Evolutionary conservation across 139 green algal species (phyloP).

Genomic region (Micractinium sp.): DNA sequence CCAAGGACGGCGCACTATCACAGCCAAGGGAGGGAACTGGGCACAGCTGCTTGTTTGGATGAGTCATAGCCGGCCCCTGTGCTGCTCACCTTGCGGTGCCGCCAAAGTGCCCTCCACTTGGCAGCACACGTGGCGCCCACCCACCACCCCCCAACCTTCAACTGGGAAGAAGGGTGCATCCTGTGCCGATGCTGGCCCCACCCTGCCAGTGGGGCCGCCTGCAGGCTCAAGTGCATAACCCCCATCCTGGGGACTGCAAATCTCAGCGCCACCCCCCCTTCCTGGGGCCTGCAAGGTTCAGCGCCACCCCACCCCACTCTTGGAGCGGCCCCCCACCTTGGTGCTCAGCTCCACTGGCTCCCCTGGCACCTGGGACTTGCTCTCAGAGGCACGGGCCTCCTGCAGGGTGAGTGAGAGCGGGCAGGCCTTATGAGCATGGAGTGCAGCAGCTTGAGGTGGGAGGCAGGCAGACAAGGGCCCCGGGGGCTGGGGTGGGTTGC

Average conservation of each 20-base stretch:
- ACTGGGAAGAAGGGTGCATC: too few relatives aligned
- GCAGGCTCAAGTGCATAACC: too few relatives aligned
- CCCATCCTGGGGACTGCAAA: too few relatives aligned
- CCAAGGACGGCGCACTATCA: too few relatives aligned
- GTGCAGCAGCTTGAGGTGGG: too few relatives aligned
- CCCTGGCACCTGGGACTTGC: slow-evolving; percentile 28
- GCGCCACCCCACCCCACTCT: neutral
- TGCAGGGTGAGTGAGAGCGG: neutral
- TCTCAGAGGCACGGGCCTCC: neutral
- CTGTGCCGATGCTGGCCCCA: too few relatives aligned
- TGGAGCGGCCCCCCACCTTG: neutral
- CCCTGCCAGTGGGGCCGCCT: too few relatives aligned
- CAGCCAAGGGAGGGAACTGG: neutral
- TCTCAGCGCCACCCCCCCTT: neutral
- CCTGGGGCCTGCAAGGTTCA: neutral
- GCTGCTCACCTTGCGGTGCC: too few relatives aligned
- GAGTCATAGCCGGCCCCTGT: neutral
- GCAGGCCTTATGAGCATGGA: too few relatives aligned
- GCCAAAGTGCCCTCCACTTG: too few relatives aligned
- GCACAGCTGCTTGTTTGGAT: neutral
- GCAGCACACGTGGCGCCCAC: too few relatives aligned
- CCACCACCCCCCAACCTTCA: too few relatives aligned
- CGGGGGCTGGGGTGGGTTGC: neutral
- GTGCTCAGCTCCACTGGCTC: neutral
- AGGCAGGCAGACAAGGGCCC: neutral